A percentile compares a stretch with the other conserved stretches of the same genome.
phyloP scores from a whole-genome alignment of 768 basidiomycete species.

The Suillus fuscotomentosus region DNA sequence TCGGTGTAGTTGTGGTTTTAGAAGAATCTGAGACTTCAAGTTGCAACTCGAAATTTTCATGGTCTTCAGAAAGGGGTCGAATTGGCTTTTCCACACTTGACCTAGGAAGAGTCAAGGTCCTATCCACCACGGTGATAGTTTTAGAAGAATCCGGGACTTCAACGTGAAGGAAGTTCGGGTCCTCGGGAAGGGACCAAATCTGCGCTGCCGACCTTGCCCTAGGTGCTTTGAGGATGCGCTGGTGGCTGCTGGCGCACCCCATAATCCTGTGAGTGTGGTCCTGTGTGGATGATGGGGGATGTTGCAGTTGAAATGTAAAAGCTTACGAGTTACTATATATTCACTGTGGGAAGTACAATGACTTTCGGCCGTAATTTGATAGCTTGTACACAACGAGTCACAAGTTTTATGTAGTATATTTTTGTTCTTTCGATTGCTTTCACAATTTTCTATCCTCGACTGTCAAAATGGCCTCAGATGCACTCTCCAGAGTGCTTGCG shows the following conservation, averaged over 20 bases:
- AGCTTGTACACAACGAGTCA: not conserved
- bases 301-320: not conserved
- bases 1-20: not conserved
- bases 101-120: not conserved
- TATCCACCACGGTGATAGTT: not conserved
- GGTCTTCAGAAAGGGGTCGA: not conserved
- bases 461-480: conserved; percentile 25
- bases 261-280: not conserved
- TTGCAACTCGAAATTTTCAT: not conserved
- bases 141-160: not conserved
- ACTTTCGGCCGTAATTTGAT: not conserved
- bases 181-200: not conserved
- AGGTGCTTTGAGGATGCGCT: not conserved
- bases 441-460: not conserved
- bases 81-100: not conserved
- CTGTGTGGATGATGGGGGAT: not conserved
- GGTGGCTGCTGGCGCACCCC: not conserved
- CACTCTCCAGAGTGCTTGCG: conserved; percentile 53
- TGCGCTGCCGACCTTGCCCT: not conserved
- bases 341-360: too few relatives aligned
- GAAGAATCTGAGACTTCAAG: not conserved
- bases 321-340: too few relatives aligned
- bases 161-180: not conserved
- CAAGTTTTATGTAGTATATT: not conserved
- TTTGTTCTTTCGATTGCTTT: not conserved